phyloP scores from a whole-genome alignment of 2,329 filamentous ascomycete species.

The Aspergillus neotritici region DNA sequence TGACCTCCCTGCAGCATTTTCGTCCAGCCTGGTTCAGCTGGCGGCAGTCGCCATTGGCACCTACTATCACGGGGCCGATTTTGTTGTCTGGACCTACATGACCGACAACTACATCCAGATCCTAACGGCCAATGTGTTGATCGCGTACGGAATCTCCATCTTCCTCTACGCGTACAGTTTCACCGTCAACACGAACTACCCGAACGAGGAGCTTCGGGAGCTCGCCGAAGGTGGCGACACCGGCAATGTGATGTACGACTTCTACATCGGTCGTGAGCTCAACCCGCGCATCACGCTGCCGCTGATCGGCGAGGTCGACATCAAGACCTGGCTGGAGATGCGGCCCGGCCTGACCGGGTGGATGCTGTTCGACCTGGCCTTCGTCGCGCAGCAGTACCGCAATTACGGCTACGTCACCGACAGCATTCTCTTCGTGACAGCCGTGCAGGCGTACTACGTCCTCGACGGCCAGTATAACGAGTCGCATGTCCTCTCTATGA shows the following conservation, averaged over 20 bases:
- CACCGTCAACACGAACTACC: conserved; percentile 52
- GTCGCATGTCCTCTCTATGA: conserved; percentile 77
- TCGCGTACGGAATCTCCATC: conserved; percentile 64
- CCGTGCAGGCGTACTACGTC: conserved; percentile 71
- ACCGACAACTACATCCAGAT: conserved; percentile 81
- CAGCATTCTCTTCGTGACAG: conserved; percentile 70
- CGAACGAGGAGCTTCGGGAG: conserved; percentile 64
- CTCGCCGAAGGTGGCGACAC: conserved; percentile 71
- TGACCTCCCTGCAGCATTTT: conserved; percentile 52
- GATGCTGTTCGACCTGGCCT: conserved; percentile 74
- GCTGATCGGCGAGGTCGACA: conserved; percentile 61
- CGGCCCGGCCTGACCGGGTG: conserved; percentile 82
- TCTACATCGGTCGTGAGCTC: conserved; percentile 88
- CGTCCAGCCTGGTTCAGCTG: conserved; percentile 63
- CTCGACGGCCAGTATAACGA: conserved; percentile 81
- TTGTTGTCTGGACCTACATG: conserved; percentile 82
- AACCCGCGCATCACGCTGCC: conserved; percentile 66
- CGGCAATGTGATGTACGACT: conserved; percentile 83
- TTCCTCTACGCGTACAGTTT: conserved; percentile 79
- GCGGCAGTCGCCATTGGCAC: conserved; percentile 66
- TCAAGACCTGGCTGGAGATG: conserved; percentile 82
- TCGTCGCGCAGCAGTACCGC: conserved; percentile 78
- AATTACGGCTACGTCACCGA: conserved; percentile 74
- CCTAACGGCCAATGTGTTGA: conserved; percentile 70
- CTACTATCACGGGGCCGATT: conserved; percentile 66